These are phyloP conservation scores for Pezicula neosporulosa DNA, from an alignment of 2,329 filamentous ascomycete genomes.

Conservation along the genomic window DNA sequence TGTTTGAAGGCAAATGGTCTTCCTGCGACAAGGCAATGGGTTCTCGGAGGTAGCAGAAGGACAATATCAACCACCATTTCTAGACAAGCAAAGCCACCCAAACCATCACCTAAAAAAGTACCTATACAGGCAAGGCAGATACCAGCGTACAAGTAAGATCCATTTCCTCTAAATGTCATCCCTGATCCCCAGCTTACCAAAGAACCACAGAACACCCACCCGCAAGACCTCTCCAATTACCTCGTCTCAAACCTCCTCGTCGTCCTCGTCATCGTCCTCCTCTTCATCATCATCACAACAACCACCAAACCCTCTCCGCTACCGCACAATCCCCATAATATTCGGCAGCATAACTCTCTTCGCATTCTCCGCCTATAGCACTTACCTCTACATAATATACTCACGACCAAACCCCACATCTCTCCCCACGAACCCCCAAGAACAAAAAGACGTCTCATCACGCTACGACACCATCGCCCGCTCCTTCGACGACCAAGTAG, in stretches of 20 bases:
- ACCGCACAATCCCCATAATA: constrained; percentile 21
- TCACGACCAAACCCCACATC: constrained; percentile 14
- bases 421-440: constrained; percentile 14
- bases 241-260: background rate
- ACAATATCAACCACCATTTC: too few species aligned
- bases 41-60: too few species aligned
- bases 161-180: background rate
- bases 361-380: constrained; percentile 14
- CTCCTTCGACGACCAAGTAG: constrained; percentile 56
- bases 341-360: constrained; percentile 15
- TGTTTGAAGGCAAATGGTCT: background rate
- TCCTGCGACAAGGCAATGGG: too few species aligned
- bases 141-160: constrained; percentile 9
- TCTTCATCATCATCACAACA: background rate
- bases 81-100: background rate
- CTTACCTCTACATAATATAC: constrained; percentile 33
- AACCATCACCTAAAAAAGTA: background rate
- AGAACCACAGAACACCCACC: constrained; percentile 12
- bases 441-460: constrained; percentile 25
- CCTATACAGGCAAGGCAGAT: background rate
- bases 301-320: constrained; percentile 15
- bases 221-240: constrained; percentile 7
- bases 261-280: background rate
- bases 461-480: constrained; percentile 37
- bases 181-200: background rate